A percentile compares a stretch with the other conserved stretches of the same genome.
Conservation (phyloP, 331 rosid species). For the Malus hybrid region DNA sequence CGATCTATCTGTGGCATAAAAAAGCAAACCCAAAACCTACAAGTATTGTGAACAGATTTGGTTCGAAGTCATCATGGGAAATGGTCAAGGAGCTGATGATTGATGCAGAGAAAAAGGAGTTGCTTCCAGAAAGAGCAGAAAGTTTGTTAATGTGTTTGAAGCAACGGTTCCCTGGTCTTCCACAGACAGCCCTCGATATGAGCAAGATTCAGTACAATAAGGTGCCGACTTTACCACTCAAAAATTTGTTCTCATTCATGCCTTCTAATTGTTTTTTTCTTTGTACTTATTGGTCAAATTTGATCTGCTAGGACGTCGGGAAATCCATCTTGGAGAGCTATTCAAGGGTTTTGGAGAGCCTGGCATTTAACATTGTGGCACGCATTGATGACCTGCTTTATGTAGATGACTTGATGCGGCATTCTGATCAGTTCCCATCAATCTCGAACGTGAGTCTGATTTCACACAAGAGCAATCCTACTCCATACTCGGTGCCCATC, state of each 20-base stretch:
- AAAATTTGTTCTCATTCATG: background rate
- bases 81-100: constrained; percentile 89
- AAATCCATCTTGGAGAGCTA: constrained; percentile 93
- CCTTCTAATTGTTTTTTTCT: background rate
- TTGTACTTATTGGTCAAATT: constrained; percentile 2
- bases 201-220: constrained; percentile 94
- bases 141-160: constrained; percentile 70
- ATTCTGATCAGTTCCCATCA: constrained; percentile 49
- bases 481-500: constrained; percentile 40
- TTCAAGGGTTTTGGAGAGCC: constrained; percentile 83
- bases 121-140: constrained; percentile 89
- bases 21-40: constrained; percentile 49
- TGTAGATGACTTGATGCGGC: constrained; percentile 75
- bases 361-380: constrained; percentile 76
- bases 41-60: constrained; percentile 27
- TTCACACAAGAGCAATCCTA: constrained; percentile 49
- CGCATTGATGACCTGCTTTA: constrained; percentile 87
- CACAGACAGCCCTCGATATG: constrained; percentile 82
- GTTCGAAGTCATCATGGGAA: constrained; percentile 93
- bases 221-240: constrained; percentile 29
- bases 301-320: constrained; percentile 68
- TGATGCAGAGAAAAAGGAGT: constrained; percentile 76
- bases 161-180: constrained; percentile 89
- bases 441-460: constrained; percentile 56
- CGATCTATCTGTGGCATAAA: constrained; percentile 64